Conservation (phyloP, 1,284 basidiomycete genomes). For the Malassezia sp. region DNA sequence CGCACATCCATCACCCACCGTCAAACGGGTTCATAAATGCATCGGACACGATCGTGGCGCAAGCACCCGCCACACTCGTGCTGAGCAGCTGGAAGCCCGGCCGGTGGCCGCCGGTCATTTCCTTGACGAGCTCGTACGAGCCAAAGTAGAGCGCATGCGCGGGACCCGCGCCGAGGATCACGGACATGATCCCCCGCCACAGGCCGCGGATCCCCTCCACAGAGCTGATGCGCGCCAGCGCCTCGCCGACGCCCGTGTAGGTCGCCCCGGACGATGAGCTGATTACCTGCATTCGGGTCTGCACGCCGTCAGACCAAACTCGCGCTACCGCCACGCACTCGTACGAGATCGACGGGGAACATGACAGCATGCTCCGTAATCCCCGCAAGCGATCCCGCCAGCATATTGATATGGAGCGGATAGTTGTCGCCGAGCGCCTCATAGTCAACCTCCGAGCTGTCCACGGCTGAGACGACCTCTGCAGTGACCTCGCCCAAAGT, state of each 20-base stretch:
- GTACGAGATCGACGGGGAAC: conserved; percentile 96
- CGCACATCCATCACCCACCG: conserved; percentile 65
- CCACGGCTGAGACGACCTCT: too few species aligned
- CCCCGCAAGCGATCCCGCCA: conserved; percentile 90
- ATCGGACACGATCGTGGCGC: conserved; percentile 87
- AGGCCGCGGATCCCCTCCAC: conserved; percentile 81
- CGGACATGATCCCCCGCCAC: conserved; percentile 94
- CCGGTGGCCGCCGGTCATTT: conserved; percentile 75
- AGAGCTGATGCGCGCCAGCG: conserved; percentile 75
- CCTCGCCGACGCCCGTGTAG: conserved; percentile 78
- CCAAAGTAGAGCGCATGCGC: conserved; percentile 98
- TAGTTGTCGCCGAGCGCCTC: conserved; percentile 39
- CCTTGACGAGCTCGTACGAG: conserved; percentile 86
- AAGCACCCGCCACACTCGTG: conserved; percentile 81
- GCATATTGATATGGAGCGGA: conserved; percentile 66
- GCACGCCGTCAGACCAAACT: conserved; percentile 8
- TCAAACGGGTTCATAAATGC: conserved; percentile 99
- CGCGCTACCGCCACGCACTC: conserved; percentile 55
- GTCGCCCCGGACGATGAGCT: conserved; percentile 64
- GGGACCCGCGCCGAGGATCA: conserved; percentile 90
- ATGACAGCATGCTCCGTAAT: conserved; percentile 98
- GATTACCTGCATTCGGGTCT: conserved; percentile 99
- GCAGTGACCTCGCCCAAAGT: too few species aligned
- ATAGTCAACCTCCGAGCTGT: conserved; percentile 46
- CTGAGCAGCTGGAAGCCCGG: conserved; percentile 69